phyloP scores from a whole-genome alignment of 495 filamentous ascomycete genomes.

The Aspergillus asperescens region DNA sequence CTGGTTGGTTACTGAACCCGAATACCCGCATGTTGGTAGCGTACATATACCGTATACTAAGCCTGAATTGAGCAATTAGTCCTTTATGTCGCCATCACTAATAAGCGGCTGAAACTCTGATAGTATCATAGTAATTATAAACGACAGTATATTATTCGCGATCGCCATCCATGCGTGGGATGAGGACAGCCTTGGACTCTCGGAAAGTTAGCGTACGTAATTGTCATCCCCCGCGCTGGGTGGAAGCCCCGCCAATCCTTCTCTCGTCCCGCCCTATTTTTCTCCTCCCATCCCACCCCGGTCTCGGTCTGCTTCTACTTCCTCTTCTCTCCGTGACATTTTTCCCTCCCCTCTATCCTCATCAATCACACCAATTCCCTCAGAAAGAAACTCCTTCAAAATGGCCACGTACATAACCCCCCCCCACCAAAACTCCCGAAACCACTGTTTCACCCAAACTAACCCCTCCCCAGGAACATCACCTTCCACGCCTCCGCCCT shows the following conservation, averaged over 20 bases:
- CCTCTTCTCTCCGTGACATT: constrained; percentile 1
- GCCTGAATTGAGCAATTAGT: constrained; percentile 1
- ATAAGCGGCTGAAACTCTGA: too few relatives aligned
- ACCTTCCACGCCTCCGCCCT: constrained; percentile 93
- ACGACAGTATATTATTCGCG: neutral
- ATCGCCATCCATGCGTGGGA: constrained; percentile 1
- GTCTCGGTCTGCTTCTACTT: neutral
- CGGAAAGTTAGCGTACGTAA: neutral
- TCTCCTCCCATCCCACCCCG: neutral
- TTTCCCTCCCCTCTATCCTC: neutral
- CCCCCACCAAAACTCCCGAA: neutral
- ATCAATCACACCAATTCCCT: neutral
- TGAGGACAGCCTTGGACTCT: neutral
- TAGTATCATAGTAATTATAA: too few relatives aligned
- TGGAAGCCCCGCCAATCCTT: constrained; percentile 1
- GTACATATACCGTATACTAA: constrained; percentile 14
- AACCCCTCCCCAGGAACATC: constrained; percentile 67
- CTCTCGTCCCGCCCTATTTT: neutral
- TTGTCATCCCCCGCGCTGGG: neutral
- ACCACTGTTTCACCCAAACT: neutral
- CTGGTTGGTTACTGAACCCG: neutral
- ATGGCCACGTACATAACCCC: constrained; percentile 44
- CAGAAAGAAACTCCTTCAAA: constrained; percentile 14
- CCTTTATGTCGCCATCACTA: too few relatives aligned
- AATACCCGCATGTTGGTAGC: constrained; percentile 10